phyloP scores from a whole-genome alignment of 148 eudicot species.

The Rhododendron molle region DNA sequence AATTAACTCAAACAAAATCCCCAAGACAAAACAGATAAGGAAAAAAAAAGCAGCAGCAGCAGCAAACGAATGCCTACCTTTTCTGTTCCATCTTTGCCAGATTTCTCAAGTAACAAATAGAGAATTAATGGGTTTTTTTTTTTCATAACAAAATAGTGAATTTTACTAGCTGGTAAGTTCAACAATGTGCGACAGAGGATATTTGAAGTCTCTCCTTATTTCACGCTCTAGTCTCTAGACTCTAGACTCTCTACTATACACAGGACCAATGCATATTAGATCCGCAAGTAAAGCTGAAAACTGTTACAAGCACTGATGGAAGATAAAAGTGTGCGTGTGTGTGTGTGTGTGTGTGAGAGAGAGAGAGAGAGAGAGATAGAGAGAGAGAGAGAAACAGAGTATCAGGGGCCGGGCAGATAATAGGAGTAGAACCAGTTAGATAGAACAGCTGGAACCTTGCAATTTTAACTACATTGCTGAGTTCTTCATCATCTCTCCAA shows the following conservation, averaged over 20 bases:
- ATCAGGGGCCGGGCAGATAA: neutral
- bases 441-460: conserved; percentile 11
- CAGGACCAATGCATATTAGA: neutral
- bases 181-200: neutral
- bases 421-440: conserved; percentile 3
- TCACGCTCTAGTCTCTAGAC: neutral
- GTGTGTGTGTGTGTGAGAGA: too few species aligned
- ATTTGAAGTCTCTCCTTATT: neutral
- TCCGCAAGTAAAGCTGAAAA: neutral
- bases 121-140: neutral
- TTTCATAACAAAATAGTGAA: neutral
- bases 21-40: neutral
- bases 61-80: neutral
- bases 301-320: neutral
- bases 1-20: neutral
- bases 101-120: neutral
- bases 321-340: neutral
- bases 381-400: neutral
- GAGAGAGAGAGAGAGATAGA: too few species aligned
- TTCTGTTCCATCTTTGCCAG: neutral
- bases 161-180: neutral
- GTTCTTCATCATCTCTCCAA: neutral
- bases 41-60: neutral
- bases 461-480: conserved; percentile 10
- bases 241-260: neutral